phyloP scores from a whole-genome alignment of 441 rosid genomes.

The Codiaeum variegatum region DNA sequence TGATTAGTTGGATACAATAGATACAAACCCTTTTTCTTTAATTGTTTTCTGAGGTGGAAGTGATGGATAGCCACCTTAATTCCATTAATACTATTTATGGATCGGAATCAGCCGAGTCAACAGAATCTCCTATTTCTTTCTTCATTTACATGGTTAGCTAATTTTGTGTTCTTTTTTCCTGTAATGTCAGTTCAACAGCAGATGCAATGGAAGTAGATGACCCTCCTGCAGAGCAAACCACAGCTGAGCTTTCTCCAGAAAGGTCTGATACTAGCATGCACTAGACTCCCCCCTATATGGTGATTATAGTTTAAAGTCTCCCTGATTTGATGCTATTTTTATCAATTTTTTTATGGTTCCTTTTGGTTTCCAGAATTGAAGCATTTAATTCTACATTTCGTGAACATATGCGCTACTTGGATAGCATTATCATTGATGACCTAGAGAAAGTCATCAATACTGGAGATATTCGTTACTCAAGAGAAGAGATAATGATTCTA shows the following conservation, averaged over 20 bases:
- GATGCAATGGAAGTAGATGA: slow-evolving; percentile 86
- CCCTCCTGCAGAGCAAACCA: slow-evolving; percentile 43
- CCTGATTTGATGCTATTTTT: not conserved
- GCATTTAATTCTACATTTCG: slow-evolving; percentile 69
- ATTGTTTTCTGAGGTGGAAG: no score
- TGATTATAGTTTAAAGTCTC: not conserved
- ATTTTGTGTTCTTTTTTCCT: slow-evolving; percentile 10
- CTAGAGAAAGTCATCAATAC: slow-evolving; percentile 60
- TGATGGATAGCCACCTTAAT: not conserved
- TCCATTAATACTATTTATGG: not conserved
- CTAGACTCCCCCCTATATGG: not conserved
- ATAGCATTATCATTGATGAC: slow-evolving; percentile 62
- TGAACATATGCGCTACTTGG: slow-evolving; percentile 81
- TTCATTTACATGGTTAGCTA: slow-evolving; percentile 3
- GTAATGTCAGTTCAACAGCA: slow-evolving; percentile 37
- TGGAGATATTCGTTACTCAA: slow-evolving; percentile 47
- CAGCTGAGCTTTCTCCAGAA: slow-evolving; percentile 46
- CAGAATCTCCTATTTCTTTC: not conserved
- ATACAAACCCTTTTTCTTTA: no score
- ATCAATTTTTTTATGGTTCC: not conserved
- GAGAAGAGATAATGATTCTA: slow-evolving; percentile 57
- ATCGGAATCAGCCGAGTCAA: not conserved
- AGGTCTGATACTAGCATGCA: slow-evolving; percentile 40
- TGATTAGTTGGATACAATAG: no score
- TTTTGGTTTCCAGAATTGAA: slow-evolving; percentile 45